Evolutionary conservation across 1,284 basidiomycete genomes (phyloP).

Genomic region (Cerioporus squamosus): DNA sequence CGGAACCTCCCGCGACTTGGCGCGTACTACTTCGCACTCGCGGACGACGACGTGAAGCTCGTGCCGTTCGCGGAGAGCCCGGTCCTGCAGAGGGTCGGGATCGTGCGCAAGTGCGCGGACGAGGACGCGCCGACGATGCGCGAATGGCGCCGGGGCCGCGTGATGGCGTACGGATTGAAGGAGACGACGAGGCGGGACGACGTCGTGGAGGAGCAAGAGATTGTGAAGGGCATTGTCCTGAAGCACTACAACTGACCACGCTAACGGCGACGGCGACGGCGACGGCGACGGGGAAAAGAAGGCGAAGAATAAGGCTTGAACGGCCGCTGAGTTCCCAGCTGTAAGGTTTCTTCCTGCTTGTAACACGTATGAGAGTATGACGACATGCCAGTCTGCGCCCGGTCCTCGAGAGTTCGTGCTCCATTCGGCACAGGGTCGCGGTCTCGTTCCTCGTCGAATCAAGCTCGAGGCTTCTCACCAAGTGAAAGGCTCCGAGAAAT

Average conservation of each 20-base stretch:
- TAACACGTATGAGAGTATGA: no score
- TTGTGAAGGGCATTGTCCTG: slow-evolving; percentile 47
- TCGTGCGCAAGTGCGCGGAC: slow-evolving; percentile 35
- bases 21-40: slow-evolving; percentile 51
- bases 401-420: no score
- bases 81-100: slow-evolving; percentile 40
- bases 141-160: slow-evolving; percentile 41
- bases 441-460: no score
- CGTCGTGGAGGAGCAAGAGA: slow-evolving; percentile 45
- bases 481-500: no score
- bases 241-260: slow-evolving; percentile 45
- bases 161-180: slow-evolving; percentile 38
- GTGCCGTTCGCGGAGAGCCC: slow-evolving; percentile 45
- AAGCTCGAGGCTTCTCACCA: no score
- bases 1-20: slow-evolving; percentile 49
- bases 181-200: slow-evolving; percentile 37
- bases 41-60: slow-evolving; percentile 37
- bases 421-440: no score
- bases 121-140: slow-evolving; percentile 41
- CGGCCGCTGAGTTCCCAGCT: no score
- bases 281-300: no score
- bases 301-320: no score
- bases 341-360: no score
- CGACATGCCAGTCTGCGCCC: no score
- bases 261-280: no score